Percentiles rank a stretch among this genome's conserved stretches.
These are phyloP conservation scores for Scheffersomyces stipitis DNA, from an alignment of 805 yeast species.

Conservation along the genomic window DNA sequence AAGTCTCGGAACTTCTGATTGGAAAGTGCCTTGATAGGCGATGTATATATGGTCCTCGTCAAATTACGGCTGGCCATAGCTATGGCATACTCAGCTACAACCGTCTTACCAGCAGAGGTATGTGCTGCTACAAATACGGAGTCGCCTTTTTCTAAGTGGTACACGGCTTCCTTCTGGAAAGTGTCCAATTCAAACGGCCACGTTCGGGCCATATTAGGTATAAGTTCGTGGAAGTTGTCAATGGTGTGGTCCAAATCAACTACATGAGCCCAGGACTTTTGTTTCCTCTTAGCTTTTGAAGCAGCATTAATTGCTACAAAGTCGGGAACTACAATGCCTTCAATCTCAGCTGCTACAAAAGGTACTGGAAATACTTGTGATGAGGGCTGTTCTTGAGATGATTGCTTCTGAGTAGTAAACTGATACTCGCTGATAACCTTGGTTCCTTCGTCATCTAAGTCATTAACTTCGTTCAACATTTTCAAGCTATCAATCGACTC, in stretches of 20 bases:
- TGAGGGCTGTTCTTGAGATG: neutral
- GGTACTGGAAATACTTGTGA: constrained; percentile 10
- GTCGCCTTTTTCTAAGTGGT: constrained; percentile 95
- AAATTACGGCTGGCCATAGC: constrained; percentile 94
- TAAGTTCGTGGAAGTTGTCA: constrained; percentile 80
- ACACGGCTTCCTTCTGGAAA: constrained; percentile 96
- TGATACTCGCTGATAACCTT: constrained; percentile 4
- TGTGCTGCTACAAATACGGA: constrained; percentile 99
- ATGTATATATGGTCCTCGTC: constrained; percentile 96
- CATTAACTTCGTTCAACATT: constrained; percentile 14
- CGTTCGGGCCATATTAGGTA: constrained; percentile 88
- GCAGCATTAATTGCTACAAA: constrained; percentile 22
- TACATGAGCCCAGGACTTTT: constrained; percentile 89
- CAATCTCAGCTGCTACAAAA: constrained; percentile 46
- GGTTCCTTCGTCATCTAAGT: constrained; percentile 1
- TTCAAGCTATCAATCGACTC: constrained; percentile 1
- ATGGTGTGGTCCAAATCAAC: constrained; percentile 84
- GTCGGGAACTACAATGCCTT: constrained; percentile 41
- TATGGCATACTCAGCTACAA: constrained; percentile 96
- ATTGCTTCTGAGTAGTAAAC: constrained; percentile 1
- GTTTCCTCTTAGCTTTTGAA: constrained; percentile 26
- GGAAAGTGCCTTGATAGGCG: constrained; percentile 89
- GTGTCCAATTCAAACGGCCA: constrained; percentile 96
- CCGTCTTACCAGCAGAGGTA: constrained; percentile 98
- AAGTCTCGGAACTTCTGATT: constrained; percentile 91